Evolutionary conservation across 345 rosid species (phyloP).

Genomic region (Arabidopsis suecica): DNA sequence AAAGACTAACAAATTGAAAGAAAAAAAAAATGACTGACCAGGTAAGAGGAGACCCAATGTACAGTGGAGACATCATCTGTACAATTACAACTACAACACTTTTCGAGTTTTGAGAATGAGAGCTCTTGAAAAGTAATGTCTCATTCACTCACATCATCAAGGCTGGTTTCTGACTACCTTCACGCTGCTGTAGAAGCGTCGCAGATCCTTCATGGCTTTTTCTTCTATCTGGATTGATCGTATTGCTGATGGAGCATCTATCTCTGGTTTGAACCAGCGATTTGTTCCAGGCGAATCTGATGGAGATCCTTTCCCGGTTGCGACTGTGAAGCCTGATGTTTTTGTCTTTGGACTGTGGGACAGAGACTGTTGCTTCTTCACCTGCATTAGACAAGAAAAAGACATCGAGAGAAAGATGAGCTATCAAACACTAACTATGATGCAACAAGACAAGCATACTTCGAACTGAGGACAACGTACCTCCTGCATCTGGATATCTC

Average conservation of each 20-base stretch:
- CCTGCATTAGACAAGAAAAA: slow-evolving; percentile 50
- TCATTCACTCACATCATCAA: slow-evolving; percentile 39
- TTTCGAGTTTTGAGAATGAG: slow-evolving; percentile 14
- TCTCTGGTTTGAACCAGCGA: slow-evolving; percentile 95
- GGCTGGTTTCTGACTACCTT: slow-evolving; percentile 75
- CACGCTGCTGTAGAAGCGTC: slow-evolving; percentile 84
- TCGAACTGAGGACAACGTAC: slow-evolving; percentile 40
- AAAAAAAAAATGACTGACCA: not conserved
- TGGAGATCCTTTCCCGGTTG: slow-evolving; percentile 76
- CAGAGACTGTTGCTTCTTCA: slow-evolving; percentile 59
- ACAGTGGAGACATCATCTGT: slow-evolving; percentile 41
- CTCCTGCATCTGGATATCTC: slow-evolving; percentile 96
- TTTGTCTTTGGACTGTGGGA: slow-evolving; percentile 76
- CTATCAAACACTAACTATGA: not conserved
- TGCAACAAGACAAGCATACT: not conserved
- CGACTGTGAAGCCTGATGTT: slow-evolving; percentile 73
- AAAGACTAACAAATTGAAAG: slow-evolving; percentile 4
- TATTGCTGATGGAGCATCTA: slow-evolving; percentile 69
- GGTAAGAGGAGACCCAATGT: slow-evolving; percentile 20
- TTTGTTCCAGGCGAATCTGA: slow-evolving; percentile 81
- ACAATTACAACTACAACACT: slow-evolving; percentile 41
- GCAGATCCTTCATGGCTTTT: slow-evolving; percentile 91
- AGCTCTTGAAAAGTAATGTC: slow-evolving; percentile 6
- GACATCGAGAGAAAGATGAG: slow-evolving; percentile 7
- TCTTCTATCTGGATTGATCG: slow-evolving; percentile 95